Base-by-base conservation (phyloP, 345 rosid species). In the Arabidopsis arenosa region DNA sequence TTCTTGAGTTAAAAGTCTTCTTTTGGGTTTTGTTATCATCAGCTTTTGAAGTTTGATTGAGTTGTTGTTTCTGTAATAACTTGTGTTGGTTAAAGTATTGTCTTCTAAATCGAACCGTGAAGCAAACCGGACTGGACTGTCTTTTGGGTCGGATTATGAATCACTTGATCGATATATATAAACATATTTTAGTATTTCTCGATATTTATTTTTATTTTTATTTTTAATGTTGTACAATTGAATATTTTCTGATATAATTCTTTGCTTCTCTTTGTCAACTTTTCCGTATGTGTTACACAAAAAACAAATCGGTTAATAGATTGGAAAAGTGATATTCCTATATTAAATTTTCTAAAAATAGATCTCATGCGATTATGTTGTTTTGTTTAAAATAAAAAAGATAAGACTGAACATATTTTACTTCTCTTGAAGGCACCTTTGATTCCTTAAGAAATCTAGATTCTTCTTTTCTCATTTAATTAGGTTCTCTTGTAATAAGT, bases 381-480 rank as follows among this genome's bases (percentile, higher is more conserved):
- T 60, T 63, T 53, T 13, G 15, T 6, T 64, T 41, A 43, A 35
- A 6, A 57, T 13, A 56, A 32, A 1, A 36, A 37, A 33, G 13
- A 35, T 0, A 54, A 15, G 47, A 26, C 36, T 37, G 26, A 35
- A 52, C 69, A 73, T 23, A 1, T 67, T 52, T 73, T 52, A 58
- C 47, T 67, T 53, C 60, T 52, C 74, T 60, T 61, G 78, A 79
- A 79, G 78, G 81, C 81, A 79, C 58, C 78, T 79, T 62, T 33
- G 66, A 79, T 79, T 73, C 81, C 70, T 66, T 33, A 26, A n/a
- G 56, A 77, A n/a, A 70, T 32, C 33, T 72, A 72, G 58, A 78
- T 54, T 61, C 56, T 73, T 73, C 18, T 52, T 60, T 53, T 55
- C 53, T 56, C 77, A 41, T 72, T 66, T 51, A 45, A 23, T 72